Evolutionary conservation across 441 rosid genomes (phyloP), one percentile per base, ranked within the genome.

Genomic region (Melastoma candidum): DNA sequence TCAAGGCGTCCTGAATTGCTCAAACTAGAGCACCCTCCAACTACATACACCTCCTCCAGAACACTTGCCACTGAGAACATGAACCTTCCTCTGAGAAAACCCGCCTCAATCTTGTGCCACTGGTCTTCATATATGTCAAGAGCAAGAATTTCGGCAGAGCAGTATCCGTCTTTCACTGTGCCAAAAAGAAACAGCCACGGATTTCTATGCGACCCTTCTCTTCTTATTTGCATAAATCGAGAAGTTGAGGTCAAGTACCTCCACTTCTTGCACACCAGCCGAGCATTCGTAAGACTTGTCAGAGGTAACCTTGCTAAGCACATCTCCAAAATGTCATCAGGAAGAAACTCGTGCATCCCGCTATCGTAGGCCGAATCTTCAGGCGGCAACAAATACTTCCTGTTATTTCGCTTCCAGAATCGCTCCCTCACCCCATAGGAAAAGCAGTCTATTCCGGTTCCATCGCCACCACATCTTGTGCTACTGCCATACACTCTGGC

Each of bases 211-310:
- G 47, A 78, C 22, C 93, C 79, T 49, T 87, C 87, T 44, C 63
- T 72, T 69, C 97, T 80, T 74, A 79, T 66, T 71, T 71, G 85
- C 65, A 92, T 60, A 67, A 92, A 88, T 46, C 92, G 76, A 41
- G 81, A 59, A 36, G 83, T 79, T 12, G 85, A 77, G 17, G 86
- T 76, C 87, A 88, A 75, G 71, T 54, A 58, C 59, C 83, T 73
- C 98, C 98, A 92, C 63, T 79, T 92, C 82, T 81, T 92, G 75
- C 98, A 92, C 39, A 92, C 98, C 26, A 85, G 95, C 13, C 85
- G 95, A 2, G 97, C 86, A 54, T 71, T 92, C 95, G 85, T 63
- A 51, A 92, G 78, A 61, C 87, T 82, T 46, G 79, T 75, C 71
- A 92, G 53, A 5, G 98, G 97, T 55, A 92, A 88, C 65, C 95